A percentile compares a stretch with the other conserved stretches of the same genome.
Evolutionary conservation across 75 land plant species (phyloP).

Genomic region (Picea sitchensis): DNA sequence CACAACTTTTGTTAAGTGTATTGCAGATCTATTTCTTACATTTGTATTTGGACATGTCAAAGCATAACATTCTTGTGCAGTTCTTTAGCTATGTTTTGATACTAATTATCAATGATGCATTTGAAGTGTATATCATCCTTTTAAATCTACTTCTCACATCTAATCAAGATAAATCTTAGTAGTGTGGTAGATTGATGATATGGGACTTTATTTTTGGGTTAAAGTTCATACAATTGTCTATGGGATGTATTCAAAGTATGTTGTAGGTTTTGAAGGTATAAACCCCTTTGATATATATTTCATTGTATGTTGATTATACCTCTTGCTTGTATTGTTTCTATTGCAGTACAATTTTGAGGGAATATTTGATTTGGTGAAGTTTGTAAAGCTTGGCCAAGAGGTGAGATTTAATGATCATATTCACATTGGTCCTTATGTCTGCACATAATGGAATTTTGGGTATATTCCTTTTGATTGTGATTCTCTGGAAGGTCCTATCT

Average conservation of each 20-base stretch:
- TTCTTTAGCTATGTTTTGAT: too few species aligned
- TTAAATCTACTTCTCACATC: neutral
- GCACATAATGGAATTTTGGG: constrained; percentile 98
- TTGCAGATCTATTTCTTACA: too few species aligned
- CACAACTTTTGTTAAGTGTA: too few species aligned
- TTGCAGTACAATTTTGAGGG: constrained; percentile 89
- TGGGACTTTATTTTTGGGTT: neutral
- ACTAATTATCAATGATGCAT: too few species aligned
- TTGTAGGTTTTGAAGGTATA: neutral
- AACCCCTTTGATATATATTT: neutral
- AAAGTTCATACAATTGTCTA: neutral
- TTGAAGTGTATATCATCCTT: too few species aligned
- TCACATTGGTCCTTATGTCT: constrained; percentile 91
- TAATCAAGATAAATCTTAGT: neutral
- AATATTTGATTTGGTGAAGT: constrained; percentile 71
- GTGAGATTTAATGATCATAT: constrained; percentile 76
- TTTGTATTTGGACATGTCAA: too few species aligned
- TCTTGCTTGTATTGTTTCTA: neutral
- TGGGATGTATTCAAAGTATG: neutral
- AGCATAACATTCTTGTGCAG: too few species aligned
- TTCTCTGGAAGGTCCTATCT: neutral
- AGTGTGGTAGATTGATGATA: neutral
- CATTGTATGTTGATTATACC: neutral
- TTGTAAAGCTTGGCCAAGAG: constrained; percentile 70
- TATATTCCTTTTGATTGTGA: constrained; percentile 8